Evolutionary conservation across 1,139 yeast species (phyloP).

Genomic region (Hanseniaspora gamundiae): DNA sequence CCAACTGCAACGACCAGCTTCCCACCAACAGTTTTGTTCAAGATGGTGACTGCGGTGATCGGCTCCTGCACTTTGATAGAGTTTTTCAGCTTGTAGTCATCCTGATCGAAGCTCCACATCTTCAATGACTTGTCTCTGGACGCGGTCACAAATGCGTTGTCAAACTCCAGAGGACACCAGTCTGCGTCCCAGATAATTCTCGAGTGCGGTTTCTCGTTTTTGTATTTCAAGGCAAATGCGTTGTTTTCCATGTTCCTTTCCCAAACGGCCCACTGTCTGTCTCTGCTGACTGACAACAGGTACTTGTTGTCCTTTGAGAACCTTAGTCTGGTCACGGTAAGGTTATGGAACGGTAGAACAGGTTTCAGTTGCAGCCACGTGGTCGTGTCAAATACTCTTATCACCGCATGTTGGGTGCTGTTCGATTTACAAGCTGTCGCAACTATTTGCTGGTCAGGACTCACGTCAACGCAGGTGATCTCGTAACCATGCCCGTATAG

Average conservation of each 20-base stretch:
- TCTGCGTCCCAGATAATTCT: slow-evolving; percentile 94
- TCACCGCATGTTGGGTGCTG: slow-evolving; percentile 70
- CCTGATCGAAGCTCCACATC: slow-evolving; percentile 42
- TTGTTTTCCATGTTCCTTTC: slow-evolving; percentile 31
- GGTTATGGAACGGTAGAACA: slow-evolving; percentile 50
- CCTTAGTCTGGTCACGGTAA: slow-evolving; percentile 73
- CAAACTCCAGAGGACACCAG: slow-evolving; percentile 48
- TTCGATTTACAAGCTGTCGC: slow-evolving; percentile 94
- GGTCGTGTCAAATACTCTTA: slow-evolving; percentile 55
- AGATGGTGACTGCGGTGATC: slow-evolving; percentile 62
- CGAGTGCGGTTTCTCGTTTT: slow-evolving; percentile 65
- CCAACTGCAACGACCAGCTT: slow-evolving; percentile 49
- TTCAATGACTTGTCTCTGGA: slow-evolving; percentile 78
- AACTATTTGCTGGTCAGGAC: slow-evolving; percentile 50
- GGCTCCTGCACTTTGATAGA: slow-evolving; percentile 37
- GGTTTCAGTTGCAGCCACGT: slow-evolving; percentile 47
- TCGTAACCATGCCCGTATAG: slow-evolving; percentile 97
- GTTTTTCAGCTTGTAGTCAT: slow-evolving; percentile 16
- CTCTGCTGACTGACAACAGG: slow-evolving; percentile 77
- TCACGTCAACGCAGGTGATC: slow-evolving; percentile 63
- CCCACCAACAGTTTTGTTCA: slow-evolving; percentile 18
- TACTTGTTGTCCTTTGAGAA: slow-evolving; percentile 64
- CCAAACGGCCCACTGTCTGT: slow-evolving; percentile 80
- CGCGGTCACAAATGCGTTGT: slow-evolving; percentile 53
- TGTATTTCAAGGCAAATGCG: slow-evolving; percentile 31